Evolutionary conservation across 2,329 filamentous ascomycete genomes (phyloP).

Genomic region (Tolypocladium tropicale): DNA sequence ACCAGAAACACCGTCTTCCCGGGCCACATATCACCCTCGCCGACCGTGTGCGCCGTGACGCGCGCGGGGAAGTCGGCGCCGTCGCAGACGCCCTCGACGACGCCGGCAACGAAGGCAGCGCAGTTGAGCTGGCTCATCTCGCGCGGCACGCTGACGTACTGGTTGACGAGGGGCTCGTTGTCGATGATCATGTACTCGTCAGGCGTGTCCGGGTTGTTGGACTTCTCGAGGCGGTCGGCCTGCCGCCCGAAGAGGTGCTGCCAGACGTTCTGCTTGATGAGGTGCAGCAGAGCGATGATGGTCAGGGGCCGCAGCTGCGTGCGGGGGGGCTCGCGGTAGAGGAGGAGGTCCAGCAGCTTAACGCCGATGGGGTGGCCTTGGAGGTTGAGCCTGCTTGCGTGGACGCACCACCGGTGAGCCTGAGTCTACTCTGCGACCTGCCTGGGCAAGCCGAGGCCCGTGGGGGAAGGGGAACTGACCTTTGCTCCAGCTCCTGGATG

Average conservation of each 20-base stretch:
- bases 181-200: conserved; percentile 99
- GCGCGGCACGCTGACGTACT: conserved; percentile 82
- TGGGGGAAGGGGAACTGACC: conserved; percentile 38
- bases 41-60: conserved; percentile 78
- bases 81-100: conserved; percentile 93
- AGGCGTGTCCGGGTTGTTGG: conserved; percentile 66
- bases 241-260: conserved; percentile 83
- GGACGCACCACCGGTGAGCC: background rate
- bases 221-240: conserved; percentile 88
- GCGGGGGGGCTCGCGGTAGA: conserved; percentile 68
- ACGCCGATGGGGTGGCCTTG: conserved; percentile 92
- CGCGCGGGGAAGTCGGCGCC: conserved; percentile 81
- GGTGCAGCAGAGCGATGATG: conserved; percentile 84
- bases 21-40: conserved; percentile 78
- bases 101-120: conserved; percentile 87
- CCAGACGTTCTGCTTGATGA: conserved; percentile 90
- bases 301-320: conserved; percentile 69
- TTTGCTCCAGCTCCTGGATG: conserved; percentile 86
- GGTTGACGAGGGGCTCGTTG: conserved; percentile 93
- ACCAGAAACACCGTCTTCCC: conserved; percentile 93
- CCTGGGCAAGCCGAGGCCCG: background rate
- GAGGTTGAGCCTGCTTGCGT: conserved; percentile 59
- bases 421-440: background rate
- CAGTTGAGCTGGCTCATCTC: conserved; percentile 97
- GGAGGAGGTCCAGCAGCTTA: conserved; percentile 87